Conservation (phyloP, 169 alveolate genomes). For the Plasmodium billcollinsi region DNA sequence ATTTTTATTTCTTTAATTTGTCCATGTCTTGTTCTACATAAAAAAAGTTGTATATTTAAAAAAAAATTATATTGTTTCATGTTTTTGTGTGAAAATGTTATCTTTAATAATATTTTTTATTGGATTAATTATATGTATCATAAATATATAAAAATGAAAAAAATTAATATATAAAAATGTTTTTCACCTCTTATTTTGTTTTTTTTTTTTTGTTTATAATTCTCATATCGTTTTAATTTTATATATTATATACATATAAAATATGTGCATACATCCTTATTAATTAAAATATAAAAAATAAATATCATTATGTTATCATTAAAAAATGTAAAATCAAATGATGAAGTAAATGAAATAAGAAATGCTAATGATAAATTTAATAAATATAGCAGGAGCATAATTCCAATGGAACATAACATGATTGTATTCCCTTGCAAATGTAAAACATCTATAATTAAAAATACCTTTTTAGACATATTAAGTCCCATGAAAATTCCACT, state of each 20-base stretch:
- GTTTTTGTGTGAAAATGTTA: no score
- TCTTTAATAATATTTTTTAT: no score
- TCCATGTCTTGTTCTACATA: no score
- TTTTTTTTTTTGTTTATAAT: no score
- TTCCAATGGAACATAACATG: constrained; percentile 37
- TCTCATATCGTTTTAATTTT: no score
- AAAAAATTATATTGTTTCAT: no score
- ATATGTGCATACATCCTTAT: not conserved
- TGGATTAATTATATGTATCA: no score
- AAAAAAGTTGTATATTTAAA: no score
- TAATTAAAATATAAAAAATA: constrained; percentile 5
- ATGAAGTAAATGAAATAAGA: constrained; percentile 24
- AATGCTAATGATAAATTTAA: constrained; percentile 19
- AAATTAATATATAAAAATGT: no score
- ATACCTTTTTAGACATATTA: constrained; percentile 12
- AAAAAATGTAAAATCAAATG: constrained; percentile 23
- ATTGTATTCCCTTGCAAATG: constrained; percentile 28
- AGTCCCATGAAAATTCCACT: constrained; percentile 12
- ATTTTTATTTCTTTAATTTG: no score
- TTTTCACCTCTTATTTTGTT: no score
- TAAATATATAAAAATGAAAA: no score
- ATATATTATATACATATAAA: not conserved
- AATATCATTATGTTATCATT: constrained; percentile 13
- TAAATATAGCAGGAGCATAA: constrained; percentile 30
- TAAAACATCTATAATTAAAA: constrained; percentile 12